Conservation (phyloP, 805 yeast species). For the Hanseniaspora clermontiae region DNA sequence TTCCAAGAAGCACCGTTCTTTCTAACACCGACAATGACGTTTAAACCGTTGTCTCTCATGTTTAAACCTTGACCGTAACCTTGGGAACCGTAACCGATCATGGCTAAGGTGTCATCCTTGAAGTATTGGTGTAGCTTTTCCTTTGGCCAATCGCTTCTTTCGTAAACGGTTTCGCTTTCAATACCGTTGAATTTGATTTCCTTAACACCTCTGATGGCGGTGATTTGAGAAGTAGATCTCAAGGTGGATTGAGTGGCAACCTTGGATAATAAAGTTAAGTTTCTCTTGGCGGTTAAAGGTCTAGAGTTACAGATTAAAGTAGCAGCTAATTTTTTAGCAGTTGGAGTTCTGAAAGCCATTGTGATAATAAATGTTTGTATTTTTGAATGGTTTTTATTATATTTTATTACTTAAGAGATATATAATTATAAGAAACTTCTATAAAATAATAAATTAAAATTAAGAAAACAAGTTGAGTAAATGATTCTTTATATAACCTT, state of each 20-base stretch:
- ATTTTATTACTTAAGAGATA: no score
- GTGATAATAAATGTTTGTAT: neutral
- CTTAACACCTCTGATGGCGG: slow-evolving; percentile 80
- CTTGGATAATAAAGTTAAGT: slow-evolving; percentile 40
- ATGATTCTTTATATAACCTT: neutral
- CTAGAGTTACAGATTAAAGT: slow-evolving; percentile 31
- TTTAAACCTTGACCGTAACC: slow-evolving; percentile 99
- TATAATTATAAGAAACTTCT: no score
- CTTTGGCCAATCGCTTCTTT: slow-evolving; percentile 99
- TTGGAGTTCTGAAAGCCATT: slow-evolving; percentile 14
- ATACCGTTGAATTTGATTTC: slow-evolving; percentile 90
- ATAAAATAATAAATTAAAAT: no score
- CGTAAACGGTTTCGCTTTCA: slow-evolving; percentile 86
- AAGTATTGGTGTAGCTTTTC: slow-evolving; percentile 91
- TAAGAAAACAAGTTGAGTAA: neutral
- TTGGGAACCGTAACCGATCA: slow-evolving; percentile 99
- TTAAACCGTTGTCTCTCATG: slow-evolving; percentile 97
- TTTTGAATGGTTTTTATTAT: neutral
- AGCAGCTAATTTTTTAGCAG: slow-evolving; percentile 24
- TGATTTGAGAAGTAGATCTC: slow-evolving; percentile 31
- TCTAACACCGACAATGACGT: slow-evolving; percentile 96
- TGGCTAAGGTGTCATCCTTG: slow-evolving; percentile 94
- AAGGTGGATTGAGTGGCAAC: slow-evolving; percentile 30
- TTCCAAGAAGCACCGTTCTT: slow-evolving; percentile 99
- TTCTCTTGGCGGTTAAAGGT: slow-evolving; percentile 47